A percentile compares a stretch with the other conserved stretches of the same genome.
phyloP scores from a whole-genome alignment of 176 grass and related monocot species.

The Aegilops bicornis region DNA sequence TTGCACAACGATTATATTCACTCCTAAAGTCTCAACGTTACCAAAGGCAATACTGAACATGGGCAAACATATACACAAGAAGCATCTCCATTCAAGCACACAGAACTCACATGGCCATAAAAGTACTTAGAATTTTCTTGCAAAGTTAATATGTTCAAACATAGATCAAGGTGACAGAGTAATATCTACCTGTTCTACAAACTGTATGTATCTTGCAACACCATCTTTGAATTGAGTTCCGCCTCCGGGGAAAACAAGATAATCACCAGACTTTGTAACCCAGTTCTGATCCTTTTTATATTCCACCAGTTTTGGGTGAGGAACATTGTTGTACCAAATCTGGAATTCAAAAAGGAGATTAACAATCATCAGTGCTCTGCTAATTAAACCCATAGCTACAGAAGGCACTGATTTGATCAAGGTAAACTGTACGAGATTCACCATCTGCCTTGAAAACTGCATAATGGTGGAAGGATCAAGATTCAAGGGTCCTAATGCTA shows the following conservation, averaged over 20 bases:
- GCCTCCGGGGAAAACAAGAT: slow-evolving; percentile 85
- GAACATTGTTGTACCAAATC: slow-evolving; percentile 97
- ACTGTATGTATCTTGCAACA: slow-evolving; percentile 73
- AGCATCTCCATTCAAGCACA: background rate
- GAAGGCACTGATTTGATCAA: background rate
- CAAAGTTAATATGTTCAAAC: background rate
- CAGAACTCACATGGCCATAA: slow-evolving; percentile 10
- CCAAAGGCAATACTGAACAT: background rate
- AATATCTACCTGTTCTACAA: slow-evolving; percentile 75
- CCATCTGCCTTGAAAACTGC: background rate
- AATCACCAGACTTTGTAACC: slow-evolving; percentile 71
- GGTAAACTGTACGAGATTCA: background rate
- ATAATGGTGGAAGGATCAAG: background rate
- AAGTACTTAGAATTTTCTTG: background rate
- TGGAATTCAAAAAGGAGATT: slow-evolving; percentile 37
- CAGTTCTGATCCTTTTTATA: slow-evolving; percentile 97
- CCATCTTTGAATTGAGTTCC: slow-evolving; percentile 97
- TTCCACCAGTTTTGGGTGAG: slow-evolving; percentile 86
- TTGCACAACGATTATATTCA: background rate
- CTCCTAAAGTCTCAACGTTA: background rate
- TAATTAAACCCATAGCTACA: background rate
- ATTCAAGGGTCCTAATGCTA: background rate
- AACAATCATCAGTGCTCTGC: background rate
- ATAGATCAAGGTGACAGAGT: slow-evolving; percentile 3
- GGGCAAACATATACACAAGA: background rate